These are phyloP conservation scores for Mucor mucedo DNA, from an alignment of 371 early-diverging fungal species.

Conservation along the genomic window DNA sequence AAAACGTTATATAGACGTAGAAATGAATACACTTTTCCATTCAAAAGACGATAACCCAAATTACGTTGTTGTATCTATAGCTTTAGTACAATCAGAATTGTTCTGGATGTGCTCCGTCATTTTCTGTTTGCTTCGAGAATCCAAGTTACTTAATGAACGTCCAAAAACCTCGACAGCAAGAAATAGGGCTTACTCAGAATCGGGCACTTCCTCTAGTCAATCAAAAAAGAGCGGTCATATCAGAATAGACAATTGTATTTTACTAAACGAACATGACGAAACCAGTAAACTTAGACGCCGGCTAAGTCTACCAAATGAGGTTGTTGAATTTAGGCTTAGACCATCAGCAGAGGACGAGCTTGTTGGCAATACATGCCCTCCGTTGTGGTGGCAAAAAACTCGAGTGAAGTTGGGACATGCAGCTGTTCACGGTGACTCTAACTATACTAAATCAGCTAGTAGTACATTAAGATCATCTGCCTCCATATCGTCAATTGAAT, in stretches of 20 bases:
- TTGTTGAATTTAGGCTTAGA: slow-evolving; percentile 7
- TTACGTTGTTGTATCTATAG: slow-evolving; percentile 11
- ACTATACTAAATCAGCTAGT: neutral
- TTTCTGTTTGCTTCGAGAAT: slow-evolving; percentile 20
- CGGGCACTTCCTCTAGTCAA: neutral
- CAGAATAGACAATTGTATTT: neutral
- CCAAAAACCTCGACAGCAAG: neutral
- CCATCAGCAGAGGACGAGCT: slow-evolving; percentile 29
- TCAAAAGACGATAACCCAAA: neutral
- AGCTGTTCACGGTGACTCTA: slow-evolving; percentile 21
- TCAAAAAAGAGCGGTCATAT: neutral
- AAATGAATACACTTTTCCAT: neutral
- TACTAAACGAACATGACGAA: neutral
- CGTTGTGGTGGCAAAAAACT: slow-evolving; percentile 39
- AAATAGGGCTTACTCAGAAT: neutral
- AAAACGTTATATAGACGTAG: neutral
- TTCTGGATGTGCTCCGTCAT: slow-evolving; percentile 32
- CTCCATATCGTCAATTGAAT: neutral
- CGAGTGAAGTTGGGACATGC: slow-evolving; percentile 21
- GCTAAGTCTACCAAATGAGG: slow-evolving; percentile 1
- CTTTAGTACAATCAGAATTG: slow-evolving; percentile 25
- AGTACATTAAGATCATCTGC: neutral
- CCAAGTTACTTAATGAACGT: neutral
- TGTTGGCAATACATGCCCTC: slow-evolving; percentile 35
- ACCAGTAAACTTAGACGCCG: neutral